Base-by-base conservation (phyloP, 2,329 filamentous ascomycete genomes). In the Colletotrichum sp. region DNA sequence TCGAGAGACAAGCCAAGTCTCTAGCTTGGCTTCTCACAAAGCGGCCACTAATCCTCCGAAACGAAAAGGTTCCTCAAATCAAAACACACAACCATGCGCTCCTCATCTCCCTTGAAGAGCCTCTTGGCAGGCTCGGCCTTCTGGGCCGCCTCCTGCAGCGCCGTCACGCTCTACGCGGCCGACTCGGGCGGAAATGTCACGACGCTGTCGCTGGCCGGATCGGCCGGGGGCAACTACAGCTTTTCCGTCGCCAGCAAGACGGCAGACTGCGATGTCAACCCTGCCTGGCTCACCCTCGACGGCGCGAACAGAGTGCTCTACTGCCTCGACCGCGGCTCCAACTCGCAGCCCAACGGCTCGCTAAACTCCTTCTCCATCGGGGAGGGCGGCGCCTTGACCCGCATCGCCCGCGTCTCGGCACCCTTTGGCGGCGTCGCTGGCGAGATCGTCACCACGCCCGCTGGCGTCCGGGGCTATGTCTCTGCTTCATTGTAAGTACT, bases 171-270 rank as follows among this genome's bases (percentile, higher is more conserved):
- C 22, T 79, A 70, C 66, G 67, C 77, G 13, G 78, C 78, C 16
- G 75, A 78, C 36, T 77, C 77, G 11, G 72, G 77, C 60, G 78
- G 78, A 57, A 78, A 76, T 57, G 68, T 79, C 44, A 79, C 75
- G 52, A 78, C 75, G 34, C 77, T 79, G 15, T 76, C 78, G 22
- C 61, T 78, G 16, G 68, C 63, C 48, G 71, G 57, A 13, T 57
- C 74, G 8, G 63, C 64, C 36, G 69, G 71, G 55, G 52, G 60
- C 60, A 76, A 59, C 36, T 74, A 72, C 65, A 74, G 66, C 48
- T 74, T 79, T 61, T 70, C 72, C 36, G 77, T 79, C 22, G 61
- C 72, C 27, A 68, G 72, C 28, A 73, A 75, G 61, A 72, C 78
- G 15, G 63, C 73, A 28, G 78, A 79, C 12, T 76, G 75, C 65